Base-by-base conservation (phyloP, 2,329 filamentous ascomycete genomes). In the Pyrenochaeta sp. region DNA sequence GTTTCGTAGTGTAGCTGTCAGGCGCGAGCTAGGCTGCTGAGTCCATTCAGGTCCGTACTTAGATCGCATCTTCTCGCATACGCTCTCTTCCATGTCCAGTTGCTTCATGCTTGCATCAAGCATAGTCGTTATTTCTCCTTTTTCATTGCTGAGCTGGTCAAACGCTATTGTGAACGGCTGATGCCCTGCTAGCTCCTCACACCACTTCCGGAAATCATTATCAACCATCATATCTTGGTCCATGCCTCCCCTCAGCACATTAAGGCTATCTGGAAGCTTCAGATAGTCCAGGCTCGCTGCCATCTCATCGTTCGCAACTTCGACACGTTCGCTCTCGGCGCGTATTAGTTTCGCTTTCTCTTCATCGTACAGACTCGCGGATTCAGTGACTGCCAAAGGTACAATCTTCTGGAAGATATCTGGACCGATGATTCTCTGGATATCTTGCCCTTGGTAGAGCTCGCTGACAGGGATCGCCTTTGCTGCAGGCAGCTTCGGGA, bases 61-160 rank as follows among this genome's bases (percentile, higher is more conserved):
- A 11, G 92, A 96, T 41, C 95, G 87, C 95, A 99, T 99, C 81
- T 98, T 99, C 75, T 99, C 95, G 74, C 95, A 99, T 0, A 98
- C 91, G 50, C 91, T 96, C 78, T 98, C 96, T 75, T 99, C 95
- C 87, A 95, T 92, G 64, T 99, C 95, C 36, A 99, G 79, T 68
- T 96, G 90, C 73, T 96, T 96, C 49, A 88, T 87, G 66, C 91
- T 91, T 51, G 85, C 86, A 51, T 97, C 92, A 50, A 99, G 76
- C 2, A 87, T 85, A 2, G 82, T 81, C 21, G 91, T 75, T 11
- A 97, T 90, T 1, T 85, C 83, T 15, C 90, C 85, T 74, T 94
- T 96, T 66, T 95, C 90, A 21, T 86, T 83, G 59, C 89, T 87
- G 39, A 99, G 77, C 40, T 86, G 84, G 36, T 96, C 91, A 63